Evolutionary conservation across 306 rosid species (phyloP).

Genomic region (Cucurbita maxima): DNA sequence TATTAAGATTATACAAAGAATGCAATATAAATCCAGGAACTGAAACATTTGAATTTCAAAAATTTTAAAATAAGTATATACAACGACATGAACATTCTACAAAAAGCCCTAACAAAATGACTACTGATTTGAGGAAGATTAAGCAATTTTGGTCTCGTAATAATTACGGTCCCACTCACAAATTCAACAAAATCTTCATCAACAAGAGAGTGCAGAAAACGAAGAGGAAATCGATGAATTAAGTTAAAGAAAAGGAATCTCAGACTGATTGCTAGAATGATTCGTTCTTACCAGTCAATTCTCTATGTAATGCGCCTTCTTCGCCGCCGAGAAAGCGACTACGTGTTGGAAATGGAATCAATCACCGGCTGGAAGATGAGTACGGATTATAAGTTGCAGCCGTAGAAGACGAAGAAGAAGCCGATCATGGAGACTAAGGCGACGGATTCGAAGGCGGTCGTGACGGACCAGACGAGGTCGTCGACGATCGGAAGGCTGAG

Average conservation of each 20-base stretch:
- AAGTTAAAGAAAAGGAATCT: background rate
- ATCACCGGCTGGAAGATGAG: too few species aligned
- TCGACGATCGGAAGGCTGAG: constrained; percentile 41
- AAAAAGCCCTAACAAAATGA: background rate
- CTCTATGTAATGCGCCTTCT: background rate
- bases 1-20: too few species aligned
- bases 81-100: background rate
- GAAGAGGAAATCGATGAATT: background rate
- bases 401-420: constrained; percentile 78
- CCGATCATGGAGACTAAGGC: constrained; percentile 64
- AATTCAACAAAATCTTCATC: background rate
- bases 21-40: too few species aligned
- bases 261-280: background rate
- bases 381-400: constrained; percentile 39
- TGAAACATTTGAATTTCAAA: background rate
- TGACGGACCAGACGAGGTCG: constrained; percentile 54
- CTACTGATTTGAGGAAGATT: background rate
- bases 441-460: constrained; percentile 64
- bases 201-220: background rate
- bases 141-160: background rate
- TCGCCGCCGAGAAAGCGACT: background rate
- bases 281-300: background rate
- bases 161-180: background rate
- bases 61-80: background rate
- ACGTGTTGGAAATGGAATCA: background rate